These are phyloP conservation scores for Zizania palustris DNA, from an alignment of 202 grass and related monocot genomes.

Conservation along the genomic window DNA sequence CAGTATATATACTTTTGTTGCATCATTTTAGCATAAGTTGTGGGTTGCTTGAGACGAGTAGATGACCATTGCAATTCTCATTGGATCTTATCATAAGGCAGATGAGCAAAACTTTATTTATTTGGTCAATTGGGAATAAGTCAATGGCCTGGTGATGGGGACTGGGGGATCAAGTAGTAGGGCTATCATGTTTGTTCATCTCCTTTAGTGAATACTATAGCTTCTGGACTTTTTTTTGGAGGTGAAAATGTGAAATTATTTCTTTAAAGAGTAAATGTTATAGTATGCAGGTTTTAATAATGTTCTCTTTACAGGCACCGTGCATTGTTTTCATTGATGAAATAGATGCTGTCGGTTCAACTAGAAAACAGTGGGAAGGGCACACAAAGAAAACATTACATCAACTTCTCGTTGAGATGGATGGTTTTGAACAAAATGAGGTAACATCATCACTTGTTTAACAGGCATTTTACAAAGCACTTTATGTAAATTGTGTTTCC, in stretches of 20 bases:
- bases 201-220: no score
- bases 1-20: neutral
- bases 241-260: neutral
- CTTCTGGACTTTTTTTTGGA: no score
- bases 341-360: conserved; percentile 98
- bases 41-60: conserved; percentile 11
- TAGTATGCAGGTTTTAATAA: conserved; percentile 8
- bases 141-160: no score
- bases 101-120: conserved; percentile 1
- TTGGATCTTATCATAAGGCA: conserved; percentile 11
- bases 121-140: neutral
- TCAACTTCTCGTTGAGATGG: conserved; percentile 99
- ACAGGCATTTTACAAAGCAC: conserved; percentile 11
- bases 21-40: conserved; percentile 1
- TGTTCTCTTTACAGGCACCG: conserved; percentile 65
- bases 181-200: no score
- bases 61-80: conserved; percentile 14
- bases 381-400: conserved; percentile 99
- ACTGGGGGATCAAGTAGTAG: no score
- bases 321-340: conserved; percentile 99
- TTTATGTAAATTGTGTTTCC: conserved; percentile 38
- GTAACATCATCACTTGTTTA: conserved; percentile 48
- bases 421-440: conserved; percentile 99
- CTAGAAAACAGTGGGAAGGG: conserved; percentile 99
- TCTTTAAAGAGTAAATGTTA: neutral